Base-by-base conservation (phyloP, 257 asterid genomes). In the Solanum chilense region DNA sequence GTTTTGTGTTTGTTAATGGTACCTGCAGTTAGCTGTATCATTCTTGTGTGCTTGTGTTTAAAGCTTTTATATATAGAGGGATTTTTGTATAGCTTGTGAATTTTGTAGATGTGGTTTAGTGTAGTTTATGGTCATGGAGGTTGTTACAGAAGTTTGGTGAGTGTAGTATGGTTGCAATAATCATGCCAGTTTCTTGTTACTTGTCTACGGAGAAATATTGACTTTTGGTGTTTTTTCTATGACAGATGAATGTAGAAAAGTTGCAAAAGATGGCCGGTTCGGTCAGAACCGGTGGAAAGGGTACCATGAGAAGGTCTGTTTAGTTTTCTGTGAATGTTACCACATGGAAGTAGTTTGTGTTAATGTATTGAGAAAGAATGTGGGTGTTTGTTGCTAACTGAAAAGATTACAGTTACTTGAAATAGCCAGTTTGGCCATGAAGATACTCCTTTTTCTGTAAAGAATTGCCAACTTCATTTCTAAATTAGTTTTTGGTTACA, bases 261-360 rank as follows among this genome's bases (percentile, higher is more conserved):
- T 91, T 94, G 77, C 92, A 56, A 92, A 94, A 93, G 92, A 94
- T 94, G 98, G 96, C 98, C 5, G 94, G 95, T 87, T 92, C 96
- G 2, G 96, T 93, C 68, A 94, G 98, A 74, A 94, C 96, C 9
- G 96, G 96, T 86, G 98, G 98, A 21, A 94, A 94, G 91, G 98
- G 98, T 83, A 94, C 93, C 82, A 70, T 94, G 90, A 92, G 98
- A 89, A 94, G 96, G 98, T 94, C 18, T 87, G 91, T 84, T 18
- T 80, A 25, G 41, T 70, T 56, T 42, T 35, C 42, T 20, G 16
- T 87, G n/a, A 84, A 9, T n/a, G 49, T 69, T 42, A 20, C 70
- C 31, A 49, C 70, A 81, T 49, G 85, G 18, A 20, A 31, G 11
- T 10, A n/a, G 44, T 76, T 64, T 11, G 78, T 85, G 20, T 44